A percentile compares a stretch with the other conserved stretches of the same genome.
Conservation (phyloP, 2,329 filamentous ascomycete species). For the Cercospora citrullina region DNA sequence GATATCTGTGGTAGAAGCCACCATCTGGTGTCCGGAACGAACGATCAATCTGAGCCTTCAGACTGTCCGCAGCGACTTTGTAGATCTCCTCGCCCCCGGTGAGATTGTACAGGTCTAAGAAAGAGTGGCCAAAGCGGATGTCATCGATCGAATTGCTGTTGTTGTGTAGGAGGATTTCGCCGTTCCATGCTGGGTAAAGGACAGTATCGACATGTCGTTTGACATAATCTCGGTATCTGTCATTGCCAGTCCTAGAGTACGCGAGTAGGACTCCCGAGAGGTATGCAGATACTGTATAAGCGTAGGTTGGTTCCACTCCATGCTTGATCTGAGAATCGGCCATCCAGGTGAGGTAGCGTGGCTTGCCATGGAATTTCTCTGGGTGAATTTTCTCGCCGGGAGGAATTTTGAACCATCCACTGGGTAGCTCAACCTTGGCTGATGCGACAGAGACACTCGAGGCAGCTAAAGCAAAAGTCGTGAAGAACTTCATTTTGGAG, state of each 20-base stretch:
- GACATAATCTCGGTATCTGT: conserved; percentile 38
- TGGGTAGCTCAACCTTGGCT: conserved; percentile 11
- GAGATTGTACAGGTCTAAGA: conserved; percentile 28
- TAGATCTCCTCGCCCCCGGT: conserved; percentile 22
- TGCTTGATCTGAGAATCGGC: conserved; percentile 31
- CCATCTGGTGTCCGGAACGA: conserved; percentile 30
- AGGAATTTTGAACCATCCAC: conserved; percentile 17
- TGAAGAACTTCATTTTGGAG: not conserved
- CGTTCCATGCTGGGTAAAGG: conserved; percentile 40
- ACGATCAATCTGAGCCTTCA: conserved; percentile 30
- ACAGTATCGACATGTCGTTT: conserved; percentile 52
- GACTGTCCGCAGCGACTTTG: conserved; percentile 19
- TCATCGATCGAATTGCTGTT: conserved; percentile 24
- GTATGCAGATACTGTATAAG: conserved; percentile 29
- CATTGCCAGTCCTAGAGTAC: conserved; percentile 27
- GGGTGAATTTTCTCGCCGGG: not conserved
- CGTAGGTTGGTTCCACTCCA: conserved; percentile 28
- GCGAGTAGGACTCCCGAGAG: conserved; percentile 27
- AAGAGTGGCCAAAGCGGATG: conserved; percentile 29
- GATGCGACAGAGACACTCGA: not conserved
- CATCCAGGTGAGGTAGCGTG: conserved; percentile 31
- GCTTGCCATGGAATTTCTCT: conserved; percentile 6
- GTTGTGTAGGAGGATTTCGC: conserved; percentile 20
- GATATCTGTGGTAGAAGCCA: conserved; percentile 36
- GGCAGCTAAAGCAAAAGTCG: not conserved